Percentiles rank a stretch among this genome's conserved stretches.
These are phyloP conservation scores for Hamamelis virginiana DNA, from an alignment of 164 flowering plant genomes.

Conservation along the genomic window DNA sequence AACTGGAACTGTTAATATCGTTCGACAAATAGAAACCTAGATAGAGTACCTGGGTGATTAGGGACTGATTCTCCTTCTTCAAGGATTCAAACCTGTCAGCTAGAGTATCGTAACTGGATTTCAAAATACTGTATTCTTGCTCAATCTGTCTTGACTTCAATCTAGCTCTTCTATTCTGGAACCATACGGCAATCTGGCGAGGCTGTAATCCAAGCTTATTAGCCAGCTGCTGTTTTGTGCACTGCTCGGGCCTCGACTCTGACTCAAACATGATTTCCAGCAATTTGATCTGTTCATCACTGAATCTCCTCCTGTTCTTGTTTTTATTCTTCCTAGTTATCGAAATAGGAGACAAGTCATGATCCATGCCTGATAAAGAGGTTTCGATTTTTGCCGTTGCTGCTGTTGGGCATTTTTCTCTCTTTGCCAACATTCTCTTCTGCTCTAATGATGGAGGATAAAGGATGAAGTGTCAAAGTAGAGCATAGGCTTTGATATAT, in stretches of 20 bases:
- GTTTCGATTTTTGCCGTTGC: background rate
- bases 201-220: slow-evolving; percentile 30
- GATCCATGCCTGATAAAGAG: background rate
- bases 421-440: background rate
- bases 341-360: background rate
- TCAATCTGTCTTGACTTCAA: slow-evolving; percentile 28
- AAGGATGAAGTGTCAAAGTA: no score
- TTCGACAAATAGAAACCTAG: background rate
- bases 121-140: slow-evolving; percentile 15
- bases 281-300: slow-evolving; percentile 22
- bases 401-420: background rate
- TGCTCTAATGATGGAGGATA: no score
- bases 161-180: slow-evolving; percentile 34
- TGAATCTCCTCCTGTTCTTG: slow-evolving; percentile 20
- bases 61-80: slow-evolving; percentile 17
- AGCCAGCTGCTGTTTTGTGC: slow-evolving; percentile 23
- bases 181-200: slow-evolving; percentile 34
- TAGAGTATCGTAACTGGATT: slow-evolving; percentile 19
- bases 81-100: slow-evolving; percentile 17
- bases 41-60: slow-evolving; percentile 21
- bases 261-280: slow-evolving; percentile 25
- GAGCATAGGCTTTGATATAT: no score
- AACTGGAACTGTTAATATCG: no score
- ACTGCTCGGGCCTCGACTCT: slow-evolving; percentile 27
- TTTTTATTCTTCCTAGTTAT: background rate